Conservation (phyloP, 2,329 filamentous ascomycete species). For the Hymenoscyphus repandus region DNA sequence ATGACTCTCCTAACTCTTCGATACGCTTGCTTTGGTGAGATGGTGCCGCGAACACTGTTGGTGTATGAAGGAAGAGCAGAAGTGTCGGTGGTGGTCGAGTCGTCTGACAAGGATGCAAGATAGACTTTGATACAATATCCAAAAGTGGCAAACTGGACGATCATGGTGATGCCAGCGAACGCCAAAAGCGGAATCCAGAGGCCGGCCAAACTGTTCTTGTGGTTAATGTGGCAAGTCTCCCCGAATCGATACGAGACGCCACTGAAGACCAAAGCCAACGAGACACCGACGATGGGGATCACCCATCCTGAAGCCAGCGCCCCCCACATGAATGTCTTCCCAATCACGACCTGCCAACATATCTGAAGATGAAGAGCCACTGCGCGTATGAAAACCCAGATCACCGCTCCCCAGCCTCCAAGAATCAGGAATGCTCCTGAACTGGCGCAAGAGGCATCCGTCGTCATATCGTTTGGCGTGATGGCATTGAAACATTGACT, state of each 20-base stretch:
- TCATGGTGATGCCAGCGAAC: conserved; percentile 68
- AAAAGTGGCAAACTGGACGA: conserved; percentile 81
- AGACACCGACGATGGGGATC: conserved; percentile 69
- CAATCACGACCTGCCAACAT: conserved; percentile 91
- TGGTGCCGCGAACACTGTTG: conserved; percentile 60
- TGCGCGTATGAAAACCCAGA: conserved; percentile 89
- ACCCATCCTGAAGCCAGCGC: conserved; percentile 80
- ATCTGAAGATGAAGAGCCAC: conserved; percentile 94
- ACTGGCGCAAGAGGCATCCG: conserved; percentile 74
- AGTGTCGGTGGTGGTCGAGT: conserved; percentile 62
- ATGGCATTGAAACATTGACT: conserved; percentile 84
- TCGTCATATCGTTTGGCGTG: conserved; percentile 89
- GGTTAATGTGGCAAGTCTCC: conserved; percentile 86
- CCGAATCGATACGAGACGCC: conserved; percentile 95
- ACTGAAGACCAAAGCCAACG: conserved; percentile 73
- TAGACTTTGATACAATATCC: conserved; percentile 95
- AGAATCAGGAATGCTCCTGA: conserved; percentile 82
- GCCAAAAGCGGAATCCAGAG: conserved; percentile 88
- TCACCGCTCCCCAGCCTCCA: conserved; percentile 76
- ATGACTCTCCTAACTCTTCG: conserved; percentile 81
- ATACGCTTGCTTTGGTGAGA: conserved; percentile 83
- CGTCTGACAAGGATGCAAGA: conserved; percentile 74
- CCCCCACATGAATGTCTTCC: conserved; percentile 82
- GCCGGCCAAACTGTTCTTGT: conserved; percentile 72
- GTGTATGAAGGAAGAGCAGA: conserved; percentile 71